Evolutionary conservation across 1,284 basidiomycete genomes (phyloP).

Genomic region (Heterobasidion occidentale): DNA sequence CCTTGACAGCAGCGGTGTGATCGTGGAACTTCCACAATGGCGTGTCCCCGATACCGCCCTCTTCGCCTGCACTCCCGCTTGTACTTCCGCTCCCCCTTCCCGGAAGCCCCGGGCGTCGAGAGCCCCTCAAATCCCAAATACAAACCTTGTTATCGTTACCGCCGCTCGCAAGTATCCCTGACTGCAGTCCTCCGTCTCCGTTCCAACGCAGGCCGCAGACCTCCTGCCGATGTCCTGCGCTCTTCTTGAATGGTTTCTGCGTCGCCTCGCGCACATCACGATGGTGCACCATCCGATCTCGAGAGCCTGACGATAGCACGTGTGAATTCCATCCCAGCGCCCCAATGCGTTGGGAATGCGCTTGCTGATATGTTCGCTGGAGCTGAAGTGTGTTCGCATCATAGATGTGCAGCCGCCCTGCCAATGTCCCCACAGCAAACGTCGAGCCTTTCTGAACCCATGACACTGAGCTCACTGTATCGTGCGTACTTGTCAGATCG

Average conservation of each 20-base stretch:
- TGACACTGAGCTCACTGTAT: slow-evolving; percentile 78
- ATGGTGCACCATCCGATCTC: slow-evolving; percentile 88
- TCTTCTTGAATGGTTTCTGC: slow-evolving; percentile 67
- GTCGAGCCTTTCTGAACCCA: slow-evolving; percentile 93
- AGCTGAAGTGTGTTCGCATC: slow-evolving; percentile 79
- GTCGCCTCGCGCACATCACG: slow-evolving; percentile 80
- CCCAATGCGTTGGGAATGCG: slow-evolving; percentile 86
- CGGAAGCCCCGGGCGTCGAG: slow-evolving; percentile 30
- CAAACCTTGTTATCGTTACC: slow-evolving; percentile 99
- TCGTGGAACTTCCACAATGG: slow-evolving; percentile 94
- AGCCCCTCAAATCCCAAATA: slow-evolving; percentile 84
- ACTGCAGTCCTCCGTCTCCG: slow-evolving; percentile 37
- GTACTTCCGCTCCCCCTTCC: neutral
- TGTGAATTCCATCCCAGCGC: slow-evolving; percentile 92
- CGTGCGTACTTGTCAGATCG: slow-evolving; percentile 57
- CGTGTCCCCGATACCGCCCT: slow-evolving; percentile 31
- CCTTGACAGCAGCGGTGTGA: slow-evolving; percentile 96
- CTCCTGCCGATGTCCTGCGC: slow-evolving; percentile 87
- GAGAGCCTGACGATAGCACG: slow-evolving; percentile 85
- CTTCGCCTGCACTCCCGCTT: slow-evolving; percentile 9
- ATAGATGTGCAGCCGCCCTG: slow-evolving; percentile 88
- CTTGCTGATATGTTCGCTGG: slow-evolving; percentile 81
- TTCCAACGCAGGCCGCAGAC: slow-evolving; percentile 97
- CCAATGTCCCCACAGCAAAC: slow-evolving; percentile 87
- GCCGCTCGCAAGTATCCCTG: slow-evolving; percentile 70